Base-by-base conservation (phyloP, 2,329 filamentous ascomycete species). In the Fusarium sterilihyphosum region DNA sequence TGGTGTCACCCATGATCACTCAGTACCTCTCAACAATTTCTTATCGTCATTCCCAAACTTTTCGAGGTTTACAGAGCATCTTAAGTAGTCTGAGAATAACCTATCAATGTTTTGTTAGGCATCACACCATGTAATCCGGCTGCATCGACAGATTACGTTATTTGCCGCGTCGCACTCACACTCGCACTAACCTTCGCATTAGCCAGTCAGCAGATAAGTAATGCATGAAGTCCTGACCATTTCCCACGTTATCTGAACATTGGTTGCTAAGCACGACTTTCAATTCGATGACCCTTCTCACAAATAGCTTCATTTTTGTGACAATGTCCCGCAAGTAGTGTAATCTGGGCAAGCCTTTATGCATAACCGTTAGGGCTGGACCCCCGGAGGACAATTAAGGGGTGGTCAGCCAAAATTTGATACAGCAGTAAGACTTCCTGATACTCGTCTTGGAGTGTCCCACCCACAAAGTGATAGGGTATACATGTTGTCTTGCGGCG, bases 71-170 rank as follows among this genome's bases (percentile, higher is more conserved):
- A 1, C 16, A 37, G 22, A n/a, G 10, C 7, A n/a, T 16, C 6
- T 70, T 70, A 58, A 53, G 9, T 70, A 53, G 5, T 38, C 7
- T 35, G 20, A 20, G 13, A 38, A 5, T 5, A 11, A 33, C 6
- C 12, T 13, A 5, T 16, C 4, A 9, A 18, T 33, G 9, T 11
- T 50, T n/a, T 50, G 6, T 20, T 46, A 5, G 31, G 46, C 8
- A 44, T 16, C 44, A 52, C 56, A 61, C 56, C 62, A 53, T 65
- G 62, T 65, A 50, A 62, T 52, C 24, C 46, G 46, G 46, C 11
- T 20, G 11, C 3, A 22, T 46, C 3, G 16, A 35, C 8, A 6
- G 52, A 53, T 58, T 53, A 65, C 44, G 46, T 52, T 58, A 47
- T 47, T 58, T 47, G 13, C 17, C n/a, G 13, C 37, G 35, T 38